Base-by-base conservation (phyloP, 176 grass and related monocot species). In the Raddia guianensis region DNA sequence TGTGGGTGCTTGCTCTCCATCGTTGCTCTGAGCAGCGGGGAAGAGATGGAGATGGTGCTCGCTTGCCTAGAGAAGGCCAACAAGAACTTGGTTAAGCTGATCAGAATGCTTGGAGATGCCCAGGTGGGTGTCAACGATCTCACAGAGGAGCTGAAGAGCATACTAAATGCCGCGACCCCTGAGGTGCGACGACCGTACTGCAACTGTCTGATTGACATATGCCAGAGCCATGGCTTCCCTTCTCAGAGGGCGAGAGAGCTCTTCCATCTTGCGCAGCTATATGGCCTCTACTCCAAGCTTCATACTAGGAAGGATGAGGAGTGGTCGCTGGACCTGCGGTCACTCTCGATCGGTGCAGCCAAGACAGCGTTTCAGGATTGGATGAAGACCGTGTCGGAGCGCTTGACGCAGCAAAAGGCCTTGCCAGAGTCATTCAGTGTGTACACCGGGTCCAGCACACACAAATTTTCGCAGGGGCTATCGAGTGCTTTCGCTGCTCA, bases 131-230 rank as follows among this genome's bases (percentile, higher is more conserved):
- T 49, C 53, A 84, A 91, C 0, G 60, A 92, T 18, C 66, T 98
- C 3, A 89, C 79, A 40, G 37, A 75, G 3, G 58, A 76, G 32
- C 66, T 98, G 14, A 89, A 87, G 50, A 55, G 47, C 2, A 34
- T 94, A 12, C 54, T 98, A 54, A 94, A 87, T 1, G 62, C 66
- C 0, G 77, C 90, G 0, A 73, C 83, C 13, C 44, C 83, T 9
- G 73, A 91, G 34, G 92, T 91, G 33, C 87, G 95, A 2, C 80
- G 85, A 27, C 95, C 95, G 3, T 98, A 92, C 85, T 98, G 95
- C 89, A 98, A 98, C 66, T 98, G 95, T 61, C 62, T 98, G 75
- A 98, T 98, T 14, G 95, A 98, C 75, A 79, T 98, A 68, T 98
- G 95, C 86, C 78, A 33, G 16, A 90, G 92, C 70, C 85, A 84